A percentile compares a stretch with the other conserved stretches of the same genome.
Conservation (phyloP, 306 rosid species). For the Rosa rugosa region DNA sequence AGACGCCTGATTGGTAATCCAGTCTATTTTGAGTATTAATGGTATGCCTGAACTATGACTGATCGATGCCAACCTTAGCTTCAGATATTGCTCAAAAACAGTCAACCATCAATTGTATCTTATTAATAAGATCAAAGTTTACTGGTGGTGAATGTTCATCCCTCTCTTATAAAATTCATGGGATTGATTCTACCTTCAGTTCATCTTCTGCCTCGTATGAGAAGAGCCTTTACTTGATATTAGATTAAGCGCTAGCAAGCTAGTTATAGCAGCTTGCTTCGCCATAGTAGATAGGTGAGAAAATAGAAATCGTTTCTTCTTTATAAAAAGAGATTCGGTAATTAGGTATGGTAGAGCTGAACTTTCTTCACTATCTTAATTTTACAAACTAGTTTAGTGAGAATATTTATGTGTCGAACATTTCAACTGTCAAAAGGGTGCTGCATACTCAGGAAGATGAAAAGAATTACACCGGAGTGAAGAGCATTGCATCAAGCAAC, state of each 20-base stretch:
- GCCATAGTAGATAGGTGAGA: too few species aligned
- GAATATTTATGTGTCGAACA: background rate
- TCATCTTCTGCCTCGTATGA: background rate
- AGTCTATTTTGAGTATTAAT: background rate
- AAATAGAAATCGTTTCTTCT: too few species aligned
- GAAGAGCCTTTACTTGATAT: too few species aligned
- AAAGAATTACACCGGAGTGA: background rate
- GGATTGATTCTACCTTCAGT: background rate
- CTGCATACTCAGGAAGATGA: background rate
- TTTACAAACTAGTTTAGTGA: background rate
- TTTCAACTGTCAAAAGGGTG: background rate
- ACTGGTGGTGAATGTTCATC: background rate
- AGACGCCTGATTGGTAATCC: background rate
- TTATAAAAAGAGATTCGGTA: too few species aligned
- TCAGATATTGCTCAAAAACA: background rate
- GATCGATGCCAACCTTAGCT: background rate
- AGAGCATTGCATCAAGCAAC: background rate
- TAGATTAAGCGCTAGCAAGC: too few species aligned
- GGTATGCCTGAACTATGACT: background rate
- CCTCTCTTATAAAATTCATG: background rate
- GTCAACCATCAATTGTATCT: background rate
- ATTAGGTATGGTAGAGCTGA: too few species aligned
- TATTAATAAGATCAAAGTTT: background rate
- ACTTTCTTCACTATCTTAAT: background rate
- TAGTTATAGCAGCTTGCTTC: background rate